Evolutionary conservation across 2,329 filamentous ascomycete genomes (phyloP).

Genomic region (Leptographium lundbergii): DNA sequence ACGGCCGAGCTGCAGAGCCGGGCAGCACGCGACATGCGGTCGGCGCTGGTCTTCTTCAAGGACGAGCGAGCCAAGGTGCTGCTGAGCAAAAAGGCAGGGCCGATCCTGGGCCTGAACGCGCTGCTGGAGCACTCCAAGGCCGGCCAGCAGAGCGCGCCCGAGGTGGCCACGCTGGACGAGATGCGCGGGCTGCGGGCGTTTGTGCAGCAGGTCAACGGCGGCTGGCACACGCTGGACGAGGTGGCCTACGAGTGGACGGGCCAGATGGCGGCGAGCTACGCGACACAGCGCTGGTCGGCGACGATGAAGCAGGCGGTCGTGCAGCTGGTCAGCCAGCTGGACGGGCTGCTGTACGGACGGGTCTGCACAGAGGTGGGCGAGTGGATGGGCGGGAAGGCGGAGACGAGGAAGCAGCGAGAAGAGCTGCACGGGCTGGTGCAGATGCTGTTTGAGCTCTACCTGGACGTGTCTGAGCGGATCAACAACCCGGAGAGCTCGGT

Average conservation of each 20-base stretch:
- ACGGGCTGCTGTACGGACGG: constrained; percentile 37
- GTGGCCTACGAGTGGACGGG: constrained; percentile 46
- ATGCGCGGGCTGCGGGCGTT: constrained; percentile 39
- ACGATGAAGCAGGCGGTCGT: constrained; percentile 42
- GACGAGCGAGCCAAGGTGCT: constrained; percentile 41
- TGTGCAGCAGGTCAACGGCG: constrained; percentile 31
- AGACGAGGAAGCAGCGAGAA: too few relatives aligned
- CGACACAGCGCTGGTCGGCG: constrained; percentile 43
- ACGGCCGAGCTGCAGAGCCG: constrained; percentile 15
- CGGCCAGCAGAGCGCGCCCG: constrained; percentile 26
- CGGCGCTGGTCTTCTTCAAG: constrained; percentile 33
- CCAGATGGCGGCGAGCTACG: constrained; percentile 36
- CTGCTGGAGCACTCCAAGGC: constrained; percentile 51
- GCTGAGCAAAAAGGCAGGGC: constrained; percentile 38
- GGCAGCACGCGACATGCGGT: constrained; percentile 27
- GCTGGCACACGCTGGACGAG: constrained; percentile 43
- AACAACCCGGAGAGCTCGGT: constrained; percentile 44
- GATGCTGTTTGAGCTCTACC: constrained; percentile 49
- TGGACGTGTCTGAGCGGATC: constrained; percentile 47
- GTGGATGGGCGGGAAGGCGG: too few relatives aligned
- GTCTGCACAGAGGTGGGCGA: constrained; percentile 24
- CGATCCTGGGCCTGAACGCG: constrained; percentile 41
- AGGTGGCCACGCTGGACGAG: constrained; percentile 38
- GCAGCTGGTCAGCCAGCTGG: constrained; percentile 40
- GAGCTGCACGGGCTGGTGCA: constrained; percentile 33